phyloP scores from a whole-genome alignment of 345 rosid species.

The Hibiscus trionum region DNA sequence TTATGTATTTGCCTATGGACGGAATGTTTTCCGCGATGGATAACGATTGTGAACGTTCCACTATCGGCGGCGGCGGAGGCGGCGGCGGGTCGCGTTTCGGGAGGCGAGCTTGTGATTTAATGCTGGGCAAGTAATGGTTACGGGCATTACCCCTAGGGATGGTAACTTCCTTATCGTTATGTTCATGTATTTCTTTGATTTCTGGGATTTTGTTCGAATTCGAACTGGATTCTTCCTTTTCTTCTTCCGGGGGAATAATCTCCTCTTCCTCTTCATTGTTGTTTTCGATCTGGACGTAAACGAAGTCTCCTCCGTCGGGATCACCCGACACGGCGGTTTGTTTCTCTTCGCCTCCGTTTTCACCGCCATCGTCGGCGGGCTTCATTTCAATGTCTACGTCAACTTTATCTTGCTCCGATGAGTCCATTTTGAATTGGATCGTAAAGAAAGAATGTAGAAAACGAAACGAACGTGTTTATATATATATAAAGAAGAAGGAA shows the following conservation, averaged over 20 bases:
- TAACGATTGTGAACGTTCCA: constrained; percentile 23
- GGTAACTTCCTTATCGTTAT: background rate
- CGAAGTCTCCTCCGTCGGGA: background rate
- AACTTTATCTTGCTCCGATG: background rate
- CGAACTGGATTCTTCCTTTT: background rate
- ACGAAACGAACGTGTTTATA: background rate
- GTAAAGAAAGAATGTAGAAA: background rate
- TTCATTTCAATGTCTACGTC: background rate
- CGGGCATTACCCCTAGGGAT: background rate
- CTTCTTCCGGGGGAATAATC: background rate
- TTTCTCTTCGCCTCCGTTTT: background rate
- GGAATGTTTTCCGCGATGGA: constrained; percentile 34
- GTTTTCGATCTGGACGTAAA: background rate
- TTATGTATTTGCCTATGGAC: constrained; percentile 42
- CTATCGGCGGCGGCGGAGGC: background rate
- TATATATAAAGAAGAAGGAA: background rate
- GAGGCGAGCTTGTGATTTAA: constrained; percentile 56
- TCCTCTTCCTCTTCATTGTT: background rate
- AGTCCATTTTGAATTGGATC: background rate
- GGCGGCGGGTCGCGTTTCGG: constrained; percentile 54
- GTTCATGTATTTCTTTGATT: constrained; percentile 6
- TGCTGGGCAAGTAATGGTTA: constrained; percentile 9
- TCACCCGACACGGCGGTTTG: background rate
- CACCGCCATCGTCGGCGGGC: background rate
- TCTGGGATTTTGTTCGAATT: background rate